phyloP scores from a whole-genome alignment of 768 basidiomycete species.

The Tulasnella sp. region DNA sequence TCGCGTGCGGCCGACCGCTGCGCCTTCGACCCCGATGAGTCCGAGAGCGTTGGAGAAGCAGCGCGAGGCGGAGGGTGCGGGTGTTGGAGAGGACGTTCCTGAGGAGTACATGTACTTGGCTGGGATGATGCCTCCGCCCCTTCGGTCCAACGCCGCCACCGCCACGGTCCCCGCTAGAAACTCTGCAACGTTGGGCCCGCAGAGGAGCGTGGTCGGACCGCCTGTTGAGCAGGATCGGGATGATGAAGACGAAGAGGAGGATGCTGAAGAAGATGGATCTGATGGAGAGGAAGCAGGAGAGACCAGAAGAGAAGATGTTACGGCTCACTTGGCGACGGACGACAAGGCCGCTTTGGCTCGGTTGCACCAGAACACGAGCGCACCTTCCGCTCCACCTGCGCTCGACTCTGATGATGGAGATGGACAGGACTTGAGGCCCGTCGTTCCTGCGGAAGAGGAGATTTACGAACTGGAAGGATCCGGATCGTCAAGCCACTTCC shows the following conservation, averaged over 20 bases:
- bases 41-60: neutral
- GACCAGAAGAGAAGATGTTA: neutral
- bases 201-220: neutral
- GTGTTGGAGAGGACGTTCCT: neutral
- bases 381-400: conserved; percentile 13
- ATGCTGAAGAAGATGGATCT: neutral
- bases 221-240: neutral
- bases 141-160: neutral
- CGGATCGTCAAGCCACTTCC: too few relatives aligned
- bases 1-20: neutral
- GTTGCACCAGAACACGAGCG: conserved; percentile 14
- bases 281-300: neutral
- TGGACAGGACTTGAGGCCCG: neutral
- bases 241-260: neutral
- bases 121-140: neutral
- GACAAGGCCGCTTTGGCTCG: conserved; percentile 28
- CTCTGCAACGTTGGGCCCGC: neutral
- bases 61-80: neutral
- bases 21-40: neutral
- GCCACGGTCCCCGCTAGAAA: neutral
- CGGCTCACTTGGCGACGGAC: conserved; percentile 31
- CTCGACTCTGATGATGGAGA: neutral
- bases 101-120: conserved; percentile 20
- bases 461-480: conserved; percentile 20
- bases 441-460: neutral